phyloP scores from a whole-genome alignment of 1,284 basidiomycete genomes.

The Ceratobasidium sp. region DNA sequence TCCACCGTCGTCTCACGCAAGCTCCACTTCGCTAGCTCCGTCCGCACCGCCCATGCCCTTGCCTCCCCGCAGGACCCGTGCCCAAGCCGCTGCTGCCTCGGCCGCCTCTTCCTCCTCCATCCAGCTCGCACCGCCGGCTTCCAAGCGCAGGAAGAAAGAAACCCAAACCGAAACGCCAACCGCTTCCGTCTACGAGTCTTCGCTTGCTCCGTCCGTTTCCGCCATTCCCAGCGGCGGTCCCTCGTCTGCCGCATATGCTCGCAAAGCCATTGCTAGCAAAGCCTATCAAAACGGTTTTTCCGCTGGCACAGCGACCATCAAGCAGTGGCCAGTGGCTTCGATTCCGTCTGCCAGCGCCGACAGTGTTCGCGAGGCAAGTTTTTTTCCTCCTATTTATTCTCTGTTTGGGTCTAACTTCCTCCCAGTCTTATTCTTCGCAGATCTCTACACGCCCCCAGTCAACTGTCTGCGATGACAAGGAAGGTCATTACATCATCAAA shows the following conservation, averaged over 20 bases:
- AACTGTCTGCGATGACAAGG: conserved; percentile 86
- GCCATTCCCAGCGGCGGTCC: conserved; percentile 38
- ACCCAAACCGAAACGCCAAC: conserved; percentile 38
- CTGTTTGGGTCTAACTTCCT: not conserved
- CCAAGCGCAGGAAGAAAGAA: conserved; percentile 50
- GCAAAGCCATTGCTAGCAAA: conserved; percentile 49
- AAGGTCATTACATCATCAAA: conserved; percentile 94
- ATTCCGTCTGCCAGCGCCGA: conserved; percentile 20
- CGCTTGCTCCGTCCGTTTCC: conserved; percentile 45
- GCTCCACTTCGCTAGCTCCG: conserved; percentile 66
- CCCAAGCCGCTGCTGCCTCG: conserved; percentile 82
- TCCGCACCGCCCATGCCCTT: conserved; percentile 68
- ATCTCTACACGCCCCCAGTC: conserved; percentile 56
- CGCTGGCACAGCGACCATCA: conserved; percentile 41
- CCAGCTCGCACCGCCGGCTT: conserved; percentile 55
- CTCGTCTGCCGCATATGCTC: conserved; percentile 47
- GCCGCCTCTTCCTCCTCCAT: conserved; percentile 70
- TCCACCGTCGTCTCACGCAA: conserved; percentile 45
- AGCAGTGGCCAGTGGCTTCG: conserved; percentile 39
- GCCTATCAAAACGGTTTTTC: conserved; percentile 47
- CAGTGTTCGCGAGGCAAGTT: conserved; percentile 43
- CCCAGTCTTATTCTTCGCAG: conserved; percentile 47
- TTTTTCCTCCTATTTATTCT: conserved; percentile 10
- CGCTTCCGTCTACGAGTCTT: conserved; percentile 45
- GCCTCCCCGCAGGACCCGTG: conserved; percentile 80